Evolutionary conservation across 1,284 basidiomycete genomes (phyloP), one percentile per base, ranked within the genome.

Genomic region (Spongiforma sp.): DNA sequence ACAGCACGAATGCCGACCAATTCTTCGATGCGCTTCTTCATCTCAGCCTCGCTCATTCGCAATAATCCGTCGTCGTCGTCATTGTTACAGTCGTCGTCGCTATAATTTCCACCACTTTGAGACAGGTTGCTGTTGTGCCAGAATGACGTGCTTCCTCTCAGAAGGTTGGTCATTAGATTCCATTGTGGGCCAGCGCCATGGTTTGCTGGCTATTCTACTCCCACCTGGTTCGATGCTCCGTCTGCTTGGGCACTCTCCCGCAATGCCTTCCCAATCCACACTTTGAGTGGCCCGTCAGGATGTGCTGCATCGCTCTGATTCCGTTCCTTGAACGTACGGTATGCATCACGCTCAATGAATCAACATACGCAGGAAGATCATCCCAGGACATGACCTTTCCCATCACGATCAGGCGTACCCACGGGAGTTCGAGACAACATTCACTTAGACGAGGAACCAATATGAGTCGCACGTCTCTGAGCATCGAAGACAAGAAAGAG

Each of bases 171-270:
- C n/a, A n/a, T n/a, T n/a, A n/a, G n/a, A n/a, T n/a, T n/a, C n/a
- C n/a, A n/a, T n/a, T n/a, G n/a, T n/a, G n/a, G n/a, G n/a, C n/a
- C n/a, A n/a, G n/a, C n/a, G n/a, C n/a, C n/a, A n/a, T n/a, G n/a
- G n/a, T n/a, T n/a, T n/a, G n/a, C 70, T 5, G 91, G 90, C 90
- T 90, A 94, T 70, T 90, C 91, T 5, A 93, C 82, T 37, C 83
- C 82, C 4, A 93, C 75, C 39, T 78, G 73, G 57, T 87, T 85
- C 36, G 67, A 21, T 11, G 21, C 78, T 1, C 32, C 77, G 28
- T 74, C 77, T 32, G 69, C 75, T 61, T 3, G 78, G 80, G 30
- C 64, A 0, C 60, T 79, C 59, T 82, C 80, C 59, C 81, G 78
- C 59, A 93, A 72, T 61, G 78, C 72, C 64, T 81, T 82, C 80